A percentile compares a stretch with the other conserved stretches of the same genome.
phyloP scores from a whole-genome alignment of 441 rosid genomes.

The Aquilaria agallochum region DNA sequence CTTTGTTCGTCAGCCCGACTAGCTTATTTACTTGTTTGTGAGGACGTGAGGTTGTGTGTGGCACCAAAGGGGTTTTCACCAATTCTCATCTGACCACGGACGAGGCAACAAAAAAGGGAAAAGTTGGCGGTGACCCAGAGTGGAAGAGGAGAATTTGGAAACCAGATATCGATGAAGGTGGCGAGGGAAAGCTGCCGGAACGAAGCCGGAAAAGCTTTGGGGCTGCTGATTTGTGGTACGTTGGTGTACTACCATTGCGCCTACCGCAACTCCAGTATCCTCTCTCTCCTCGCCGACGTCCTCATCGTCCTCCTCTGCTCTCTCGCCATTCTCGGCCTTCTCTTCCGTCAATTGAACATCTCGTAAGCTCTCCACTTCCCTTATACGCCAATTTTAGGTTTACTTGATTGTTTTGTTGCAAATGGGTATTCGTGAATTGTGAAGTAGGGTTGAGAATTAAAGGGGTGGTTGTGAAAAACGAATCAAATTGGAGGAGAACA shows the following conservation, averaged over 20 bases:
- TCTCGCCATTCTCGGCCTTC: constrained; percentile 96
- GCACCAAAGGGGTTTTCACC: too few species aligned
- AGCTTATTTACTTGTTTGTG: too few species aligned
- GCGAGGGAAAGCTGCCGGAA: constrained; percentile 24
- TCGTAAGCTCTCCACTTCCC: constrained; percentile 35
- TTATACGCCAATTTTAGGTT: too few species aligned
- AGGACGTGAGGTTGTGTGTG: too few species aligned
- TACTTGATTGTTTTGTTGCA: too few species aligned
- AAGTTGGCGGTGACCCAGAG: not conserved
- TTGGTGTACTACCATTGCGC: constrained; percentile 92
- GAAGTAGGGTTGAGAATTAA: too few species aligned
- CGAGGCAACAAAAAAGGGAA: too few species aligned
- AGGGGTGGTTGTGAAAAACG: too few species aligned
- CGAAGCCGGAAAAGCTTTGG: constrained; percentile 68
- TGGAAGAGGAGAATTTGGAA: constrained; percentile 4
- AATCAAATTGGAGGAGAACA: too few species aligned
- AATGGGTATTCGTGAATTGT: too few species aligned
- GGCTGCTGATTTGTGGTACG: constrained; percentile 68
- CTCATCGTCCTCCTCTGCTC: constrained; percentile 92
- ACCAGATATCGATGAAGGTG: constrained; percentile 2
- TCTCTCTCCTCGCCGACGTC: constrained; percentile 82
- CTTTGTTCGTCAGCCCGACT: too few species aligned
- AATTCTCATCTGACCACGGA: too few species aligned
- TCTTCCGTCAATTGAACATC: constrained; percentile 86
- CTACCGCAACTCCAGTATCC: constrained; percentile 63